Evolutionary conservation across 495 filamentous ascomycete species (phyloP), one percentile per base, ranked within the genome.

Genomic region (Neurospora pannonica): DNA sequence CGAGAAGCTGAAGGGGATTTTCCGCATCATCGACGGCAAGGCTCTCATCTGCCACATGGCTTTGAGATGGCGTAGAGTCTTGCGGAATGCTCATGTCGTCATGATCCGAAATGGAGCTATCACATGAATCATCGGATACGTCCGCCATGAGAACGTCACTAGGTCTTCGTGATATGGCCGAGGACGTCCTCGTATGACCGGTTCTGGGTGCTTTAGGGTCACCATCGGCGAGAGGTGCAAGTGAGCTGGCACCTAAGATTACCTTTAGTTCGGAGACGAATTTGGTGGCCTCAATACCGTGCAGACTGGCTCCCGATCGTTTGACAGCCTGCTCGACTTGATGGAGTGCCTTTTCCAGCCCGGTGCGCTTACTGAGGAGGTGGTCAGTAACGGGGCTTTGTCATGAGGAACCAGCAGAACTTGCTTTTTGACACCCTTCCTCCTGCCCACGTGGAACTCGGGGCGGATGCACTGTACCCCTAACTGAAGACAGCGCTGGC

Each of bases 371-470:
- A 79, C 91, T 93, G 75, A 67, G 31, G 42, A 24, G 70, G 28
- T 38, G 71, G 67, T 31, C 24, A n/a, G 39, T 31, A 31, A 70
- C 21, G 46, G 21, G 48, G 40, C 28, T 31, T 48, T 4, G 39
- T 17, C n/a, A 70, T 46, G 70, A 73, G 28, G 42, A 71, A 34
- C 28, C 73, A 31, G n/a, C 37, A 70, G 42, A 39, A 80, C 88
- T 84, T 79, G 90, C 91, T 93, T 93, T 78, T 92, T 92, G 60
- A 92, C 90, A 4, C 91, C 91, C 79, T 92, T 92, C 74, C 92
- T 90, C 73, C 91, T 84, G 10, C 91, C 91, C 11, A 92, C 85
- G 70, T 91, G 90, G 80, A 92, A 91, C 46, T 87, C 88, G 4
- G 91, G 91, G 11, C 91, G 87, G 11, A 90, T 83, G 78, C 91